A percentile compares a stretch with the other conserved stretches of the same genome.
Conservation (phyloP, 371 early-diverging fungal genomes). For the Haplosporangium sp. region DNA sequence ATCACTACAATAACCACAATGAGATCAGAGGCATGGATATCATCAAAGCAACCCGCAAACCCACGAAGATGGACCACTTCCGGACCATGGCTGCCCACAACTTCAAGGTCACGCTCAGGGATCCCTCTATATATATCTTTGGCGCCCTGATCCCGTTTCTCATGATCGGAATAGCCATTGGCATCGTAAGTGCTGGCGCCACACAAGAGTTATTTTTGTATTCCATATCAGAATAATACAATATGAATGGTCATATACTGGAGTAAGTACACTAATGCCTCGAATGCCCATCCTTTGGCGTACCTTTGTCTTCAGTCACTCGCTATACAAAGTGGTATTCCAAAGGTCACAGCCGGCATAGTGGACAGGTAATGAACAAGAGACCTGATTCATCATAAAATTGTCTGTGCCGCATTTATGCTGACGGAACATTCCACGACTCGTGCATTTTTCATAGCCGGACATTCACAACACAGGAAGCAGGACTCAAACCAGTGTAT, state of each 20-base stretch:
- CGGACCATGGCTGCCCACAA: slow-evolving; percentile 32
- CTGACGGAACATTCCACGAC: no score
- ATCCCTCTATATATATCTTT: slow-evolving; percentile 33
- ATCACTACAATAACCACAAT: slow-evolving; percentile 10
- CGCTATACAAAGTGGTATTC: slow-evolving; percentile 45
- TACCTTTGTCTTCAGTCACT: slow-evolving; percentile 23
- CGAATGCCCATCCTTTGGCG: background rate
- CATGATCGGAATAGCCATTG: slow-evolving; percentile 52
- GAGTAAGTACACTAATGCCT: slow-evolving; percentile 1
- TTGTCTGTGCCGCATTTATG: background rate
- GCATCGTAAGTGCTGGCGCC: slow-evolving; percentile 31
- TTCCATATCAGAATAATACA: background rate
- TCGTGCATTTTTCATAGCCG: slow-evolving; percentile 11
- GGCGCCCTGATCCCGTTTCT: slow-evolving; percentile 41
- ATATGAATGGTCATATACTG: slow-evolving; percentile 7
- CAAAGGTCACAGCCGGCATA: slow-evolving; percentile 29
- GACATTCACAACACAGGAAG: slow-evolving; percentile 17
- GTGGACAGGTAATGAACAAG: slow-evolving; percentile 31
- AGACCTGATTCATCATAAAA: background rate
- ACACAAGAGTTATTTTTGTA: background rate
- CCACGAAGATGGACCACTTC: slow-evolving; percentile 47
- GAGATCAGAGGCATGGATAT: slow-evolving; percentile 39
- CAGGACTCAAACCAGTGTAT: slow-evolving; percentile 10
- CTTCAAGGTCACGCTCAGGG: slow-evolving; percentile 24
- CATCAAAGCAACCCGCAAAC: slow-evolving; percentile 41